Evolutionary conservation across 345 rosid species (phyloP).

Genomic region (Euphorbia pulcherrima): DNA sequence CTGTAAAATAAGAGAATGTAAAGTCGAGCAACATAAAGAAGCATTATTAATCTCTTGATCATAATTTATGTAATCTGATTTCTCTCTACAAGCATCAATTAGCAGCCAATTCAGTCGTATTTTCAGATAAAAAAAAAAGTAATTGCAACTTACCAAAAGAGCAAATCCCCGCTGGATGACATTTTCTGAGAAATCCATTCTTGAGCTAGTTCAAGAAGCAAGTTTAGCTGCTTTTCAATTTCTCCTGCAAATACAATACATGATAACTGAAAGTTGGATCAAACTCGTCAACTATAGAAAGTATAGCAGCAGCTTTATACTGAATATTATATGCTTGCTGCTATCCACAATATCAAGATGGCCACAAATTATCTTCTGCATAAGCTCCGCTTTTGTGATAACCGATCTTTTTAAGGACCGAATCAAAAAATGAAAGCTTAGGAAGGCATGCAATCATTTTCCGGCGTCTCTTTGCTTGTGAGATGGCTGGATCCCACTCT

Average conservation of each 20-base stretch:
- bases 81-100: not conserved
- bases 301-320: not conserved
- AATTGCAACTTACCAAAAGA: conserved; percentile 56
- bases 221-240: conserved; percentile 67
- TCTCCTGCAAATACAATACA: conserved; percentile 46
- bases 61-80: not conserved
- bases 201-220: conserved; percentile 71
- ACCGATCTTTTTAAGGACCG: conserved; percentile 63
- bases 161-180: conserved; percentile 55
- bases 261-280: conserved; percentile 9
- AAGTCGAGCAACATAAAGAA: not conserved
- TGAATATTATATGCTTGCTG: conserved; percentile 39
- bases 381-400: conserved; percentile 72
- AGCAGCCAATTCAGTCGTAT: not conserved
- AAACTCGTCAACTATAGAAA: conserved; percentile 9
- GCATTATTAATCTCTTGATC: not conserved
- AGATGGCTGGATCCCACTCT: conserved; percentile 75
- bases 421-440: conserved; percentile 65
- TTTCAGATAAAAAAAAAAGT: not conserved
- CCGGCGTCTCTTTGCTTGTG: conserved; percentile 63
- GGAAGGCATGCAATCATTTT: conserved; percentile 69
- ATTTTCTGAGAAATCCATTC: conserved; percentile 78
- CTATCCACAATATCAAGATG: conserved; percentile 64
- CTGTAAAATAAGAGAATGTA: conserved; percentile 37
- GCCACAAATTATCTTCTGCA: conserved; percentile 50